A percentile compares a stretch with the other conserved stretches of the same genome.
Evolutionary conservation across 208 protist species (phyloP).

Genomic region (Crithidia bombi): DNA sequence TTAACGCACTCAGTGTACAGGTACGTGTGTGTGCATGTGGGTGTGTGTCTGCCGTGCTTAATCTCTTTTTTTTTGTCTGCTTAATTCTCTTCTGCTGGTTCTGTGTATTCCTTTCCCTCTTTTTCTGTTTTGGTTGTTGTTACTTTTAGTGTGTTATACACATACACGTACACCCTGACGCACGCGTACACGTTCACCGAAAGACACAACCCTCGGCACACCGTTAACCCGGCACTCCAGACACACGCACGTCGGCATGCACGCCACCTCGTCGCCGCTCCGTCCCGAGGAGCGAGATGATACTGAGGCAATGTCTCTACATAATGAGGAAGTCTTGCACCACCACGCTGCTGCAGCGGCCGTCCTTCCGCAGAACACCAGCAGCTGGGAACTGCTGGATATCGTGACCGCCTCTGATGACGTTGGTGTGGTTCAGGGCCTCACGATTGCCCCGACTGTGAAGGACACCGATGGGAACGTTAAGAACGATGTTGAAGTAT

Average conservation of each 20-base stretch:
- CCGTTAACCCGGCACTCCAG: neutral
- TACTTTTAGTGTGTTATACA: no score
- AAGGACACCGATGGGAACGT: no score
- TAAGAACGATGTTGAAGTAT: no score
- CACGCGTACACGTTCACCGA: slow-evolving; percentile 1
- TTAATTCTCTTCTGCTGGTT: slow-evolving; percentile 5
- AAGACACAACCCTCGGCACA: no score
- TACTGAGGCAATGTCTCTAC: slow-evolving; percentile 8
- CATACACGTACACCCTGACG: neutral
- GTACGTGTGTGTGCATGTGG: no score
- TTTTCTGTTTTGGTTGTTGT: neutral
- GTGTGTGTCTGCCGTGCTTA: no score
- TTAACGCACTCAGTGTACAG: no score
- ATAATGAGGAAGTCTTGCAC: neutral
- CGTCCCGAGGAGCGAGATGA: slow-evolving; percentile 16
- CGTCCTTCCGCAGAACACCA: slow-evolving; percentile 14
- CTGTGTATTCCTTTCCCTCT: slow-evolving; percentile 7
- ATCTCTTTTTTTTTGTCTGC: slow-evolving; percentile 13
- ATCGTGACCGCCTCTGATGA: neutral
- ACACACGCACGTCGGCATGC: neutral
- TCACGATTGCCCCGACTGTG: no score
- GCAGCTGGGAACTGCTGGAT: slow-evolving; percentile 35
- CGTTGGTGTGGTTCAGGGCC: neutral
- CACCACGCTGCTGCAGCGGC: neutral
- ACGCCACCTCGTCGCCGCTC: neutral